These are phyloP conservation scores for Linum lewisii DNA, from an alignment of 345 rosid genomes.

Conservation along the genomic window DNA sequence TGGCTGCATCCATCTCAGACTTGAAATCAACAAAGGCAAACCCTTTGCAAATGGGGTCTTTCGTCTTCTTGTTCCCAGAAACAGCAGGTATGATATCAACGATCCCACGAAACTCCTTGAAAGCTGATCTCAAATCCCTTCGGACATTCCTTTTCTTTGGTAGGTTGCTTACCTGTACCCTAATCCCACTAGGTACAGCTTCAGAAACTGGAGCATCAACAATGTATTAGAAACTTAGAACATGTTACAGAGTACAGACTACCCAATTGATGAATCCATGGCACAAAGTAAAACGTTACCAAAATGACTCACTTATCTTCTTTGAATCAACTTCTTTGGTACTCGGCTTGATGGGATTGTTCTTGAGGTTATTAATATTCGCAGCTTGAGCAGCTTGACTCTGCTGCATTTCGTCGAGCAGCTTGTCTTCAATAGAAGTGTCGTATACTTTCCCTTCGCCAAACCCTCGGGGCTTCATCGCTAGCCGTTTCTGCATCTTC, in stretches of 20 bases:
- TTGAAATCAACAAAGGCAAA: slow-evolving; percentile 68
- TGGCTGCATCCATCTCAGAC: slow-evolving; percentile 48
- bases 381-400: slow-evolving; percentile 59
- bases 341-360: slow-evolving; percentile 27
- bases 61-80: slow-evolving; percentile 75
- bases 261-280: not conserved
- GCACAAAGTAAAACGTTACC: not conserved
- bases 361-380: slow-evolving; percentile 55
- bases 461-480: slow-evolving; percentile 63
- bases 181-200: slow-evolving; percentile 35
- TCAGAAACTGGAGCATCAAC: slow-evolving; percentile 28
- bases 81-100: slow-evolving; percentile 57
- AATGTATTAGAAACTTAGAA: slow-evolving; percentile 5
- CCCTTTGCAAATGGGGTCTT: slow-evolving; percentile 81
- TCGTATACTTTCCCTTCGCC: slow-evolving; percentile 70
- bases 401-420: slow-evolving; percentile 65
- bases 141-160: slow-evolving; percentile 91
- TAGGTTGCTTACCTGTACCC: slow-evolving; percentile 54
- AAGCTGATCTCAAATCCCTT: slow-evolving; percentile 67
- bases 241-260: slow-evolving; percentile 17
- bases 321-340: slow-evolving; percentile 20
- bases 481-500: slow-evolving; percentile 61
- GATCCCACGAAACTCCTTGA: slow-evolving; percentile 52
- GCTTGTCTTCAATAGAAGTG: slow-evolving; percentile 61
- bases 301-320: slow-evolving; percentile 24